These are phyloP conservation scores for Xylariomycetidae sp. DNA, from an alignment of 2,329 filamentous ascomycete genomes.

Conservation along the genomic window DNA sequence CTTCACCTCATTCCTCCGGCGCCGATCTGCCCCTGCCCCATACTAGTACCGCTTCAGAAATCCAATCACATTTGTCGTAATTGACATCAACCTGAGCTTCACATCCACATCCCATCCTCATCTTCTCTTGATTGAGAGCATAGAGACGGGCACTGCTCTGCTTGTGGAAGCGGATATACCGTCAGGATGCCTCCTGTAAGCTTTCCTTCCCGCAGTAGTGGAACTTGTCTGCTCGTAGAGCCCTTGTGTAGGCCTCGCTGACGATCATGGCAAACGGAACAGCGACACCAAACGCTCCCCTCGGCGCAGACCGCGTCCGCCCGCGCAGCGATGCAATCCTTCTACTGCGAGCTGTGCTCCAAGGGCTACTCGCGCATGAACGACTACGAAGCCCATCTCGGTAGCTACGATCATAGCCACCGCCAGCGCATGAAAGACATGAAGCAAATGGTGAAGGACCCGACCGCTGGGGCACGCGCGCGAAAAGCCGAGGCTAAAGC, in stretches of 20 bases:
- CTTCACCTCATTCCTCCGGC: too few species aligned
- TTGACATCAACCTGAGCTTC: too few species aligned
- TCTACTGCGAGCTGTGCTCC: constrained; percentile 81
- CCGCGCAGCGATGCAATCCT: constrained; percentile 70
- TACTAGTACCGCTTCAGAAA: too few species aligned
- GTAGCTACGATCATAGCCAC: constrained; percentile 92
- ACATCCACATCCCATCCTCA: constrained; percentile 3
- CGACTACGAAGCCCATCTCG: constrained; percentile 91
- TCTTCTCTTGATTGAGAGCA: too few species aligned
- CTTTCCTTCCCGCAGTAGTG: neutral
- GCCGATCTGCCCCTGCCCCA: too few species aligned
- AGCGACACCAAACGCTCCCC: constrained; percentile 53
- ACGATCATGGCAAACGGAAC: too few species aligned
- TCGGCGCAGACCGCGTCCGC: constrained; percentile 57
- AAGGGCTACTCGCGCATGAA: constrained; percentile 95
- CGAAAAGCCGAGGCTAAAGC: constrained; percentile 66
- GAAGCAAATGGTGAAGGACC: constrained; percentile 75
- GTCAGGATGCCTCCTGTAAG: constrained; percentile 51
- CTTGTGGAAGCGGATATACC: too few species aligned
- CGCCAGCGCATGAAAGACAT: constrained; percentile 85
- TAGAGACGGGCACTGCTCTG: too few species aligned
- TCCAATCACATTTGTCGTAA: too few species aligned
- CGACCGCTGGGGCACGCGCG: constrained; percentile 57
- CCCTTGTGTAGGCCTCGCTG: too few species aligned
- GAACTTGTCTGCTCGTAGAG: too few species aligned